Percentiles rank a stretch among this genome's conserved stretches.
Conservation (phyloP, 352 stramenopile genomes). For the Elongisporangium anandrum region DNA sequence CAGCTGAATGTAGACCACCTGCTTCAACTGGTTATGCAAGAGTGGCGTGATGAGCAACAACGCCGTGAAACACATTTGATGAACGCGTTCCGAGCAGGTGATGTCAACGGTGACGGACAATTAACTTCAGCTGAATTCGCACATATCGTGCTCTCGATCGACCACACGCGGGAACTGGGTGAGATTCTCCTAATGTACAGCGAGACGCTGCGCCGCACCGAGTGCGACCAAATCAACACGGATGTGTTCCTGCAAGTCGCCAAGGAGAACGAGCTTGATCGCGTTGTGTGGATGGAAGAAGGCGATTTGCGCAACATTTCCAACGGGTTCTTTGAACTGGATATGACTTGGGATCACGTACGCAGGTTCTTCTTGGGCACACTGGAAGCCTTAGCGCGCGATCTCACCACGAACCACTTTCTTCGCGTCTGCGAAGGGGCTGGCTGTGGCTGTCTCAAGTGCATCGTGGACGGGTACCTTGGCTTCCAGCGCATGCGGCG, state of each 20-base stretch:
- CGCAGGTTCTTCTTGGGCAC: slow-evolving; percentile 68
- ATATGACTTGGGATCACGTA: slow-evolving; percentile 53
- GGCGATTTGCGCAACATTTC: slow-evolving; percentile 63
- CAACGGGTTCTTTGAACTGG: slow-evolving; percentile 57
- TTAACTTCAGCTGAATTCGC: slow-evolving; percentile 75
- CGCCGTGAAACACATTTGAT: slow-evolving; percentile 60
- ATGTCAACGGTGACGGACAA: slow-evolving; percentile 77
- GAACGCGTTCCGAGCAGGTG: slow-evolving; percentile 68
- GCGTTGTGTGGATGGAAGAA: slow-evolving; percentile 63
- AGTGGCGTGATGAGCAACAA: slow-evolving; percentile 70
- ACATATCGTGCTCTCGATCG: slow-evolving; percentile 76
- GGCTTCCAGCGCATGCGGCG: slow-evolving; percentile 73
- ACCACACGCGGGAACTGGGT: slow-evolving; percentile 49
- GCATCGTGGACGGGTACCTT: slow-evolving; percentile 75
- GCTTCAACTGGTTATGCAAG: slow-evolving; percentile 53
- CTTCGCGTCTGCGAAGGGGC: slow-evolving; percentile 64
- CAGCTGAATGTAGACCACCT: slow-evolving; percentile 71
- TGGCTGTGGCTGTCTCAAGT: slow-evolving; percentile 78
- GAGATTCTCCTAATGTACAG: slow-evolving; percentile 82
- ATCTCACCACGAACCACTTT: slow-evolving; percentile 46
- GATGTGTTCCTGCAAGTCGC: slow-evolving; percentile 72
- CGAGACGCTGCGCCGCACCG: slow-evolving; percentile 63
- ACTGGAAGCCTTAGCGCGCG: slow-evolving; percentile 48
- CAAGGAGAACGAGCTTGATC: slow-evolving; percentile 70
- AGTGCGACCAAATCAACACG: slow-evolving; percentile 47